These are phyloP conservation scores for Jacaranda mimosifolia DNA, from an alignment of 257 asterid species.

Conservation along the genomic window DNA sequence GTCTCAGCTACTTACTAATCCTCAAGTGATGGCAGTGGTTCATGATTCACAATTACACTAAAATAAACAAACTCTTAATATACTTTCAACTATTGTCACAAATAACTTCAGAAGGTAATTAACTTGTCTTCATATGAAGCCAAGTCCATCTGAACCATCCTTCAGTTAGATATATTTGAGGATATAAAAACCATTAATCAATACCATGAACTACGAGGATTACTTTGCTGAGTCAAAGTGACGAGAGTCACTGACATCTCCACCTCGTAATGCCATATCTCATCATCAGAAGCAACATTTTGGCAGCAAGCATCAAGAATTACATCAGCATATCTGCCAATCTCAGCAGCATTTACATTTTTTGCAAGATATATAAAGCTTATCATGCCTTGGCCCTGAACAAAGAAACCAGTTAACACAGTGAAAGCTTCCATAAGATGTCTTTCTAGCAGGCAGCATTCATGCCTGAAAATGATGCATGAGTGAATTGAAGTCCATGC, in stretches of 20 bases:
- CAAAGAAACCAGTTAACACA: constrained; percentile 23
- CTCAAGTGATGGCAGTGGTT: constrained; percentile 18
- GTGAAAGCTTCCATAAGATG: constrained; percentile 13
- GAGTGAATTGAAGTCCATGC: constrained; percentile 8
- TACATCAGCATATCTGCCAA: constrained; percentile 83
- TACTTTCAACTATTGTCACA: constrained; percentile 1
- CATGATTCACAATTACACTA: constrained; percentile 1
- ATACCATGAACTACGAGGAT: constrained; percentile 95
- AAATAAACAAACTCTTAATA: neutral
- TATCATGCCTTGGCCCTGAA: constrained; percentile 92
- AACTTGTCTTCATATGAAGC: constrained; percentile 20
- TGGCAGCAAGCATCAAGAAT: constrained; percentile 94
- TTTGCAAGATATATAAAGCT: constrained; percentile 79
- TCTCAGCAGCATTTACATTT: constrained; percentile 68
- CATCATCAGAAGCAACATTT: constrained; percentile 84
- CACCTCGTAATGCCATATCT: constrained; percentile 77
- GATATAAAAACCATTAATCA: constrained; percentile 29
- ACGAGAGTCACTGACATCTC: constrained; percentile 89
- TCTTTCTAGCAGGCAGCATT: constrained; percentile 22
- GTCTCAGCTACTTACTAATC: neutral
- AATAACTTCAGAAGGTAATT: constrained; percentile 4
- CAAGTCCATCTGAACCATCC: constrained; percentile 9
- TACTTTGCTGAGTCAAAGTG: constrained; percentile 68
- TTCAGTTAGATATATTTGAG: constrained; percentile 5
- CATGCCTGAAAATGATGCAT: constrained; percentile 7